These are phyloP conservation scores for Glycine latifolia DNA, from an alignment of 306 rosid genomes.

Conservation along the genomic window DNA sequence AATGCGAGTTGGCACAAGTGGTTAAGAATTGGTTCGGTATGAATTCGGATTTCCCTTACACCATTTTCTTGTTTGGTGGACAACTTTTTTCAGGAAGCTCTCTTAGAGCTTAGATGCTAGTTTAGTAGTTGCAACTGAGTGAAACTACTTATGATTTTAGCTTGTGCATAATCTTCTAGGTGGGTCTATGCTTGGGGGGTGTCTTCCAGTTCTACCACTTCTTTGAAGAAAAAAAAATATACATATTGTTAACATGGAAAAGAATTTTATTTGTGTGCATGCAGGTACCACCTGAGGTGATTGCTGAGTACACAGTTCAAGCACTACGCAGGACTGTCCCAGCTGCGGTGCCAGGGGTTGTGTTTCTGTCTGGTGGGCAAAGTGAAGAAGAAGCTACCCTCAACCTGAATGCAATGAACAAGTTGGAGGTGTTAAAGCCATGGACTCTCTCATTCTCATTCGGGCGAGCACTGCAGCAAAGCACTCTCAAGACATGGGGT, in stretches of 20 bases:
- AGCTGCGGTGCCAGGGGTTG: slow-evolving; percentile 83
- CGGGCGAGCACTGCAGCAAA: slow-evolving; percentile 87
- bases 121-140: no score
- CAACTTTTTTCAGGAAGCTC: no score
- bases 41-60: no score
- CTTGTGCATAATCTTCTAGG: no score
- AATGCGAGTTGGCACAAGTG: no score
- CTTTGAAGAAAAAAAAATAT: no score
- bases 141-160: no score
- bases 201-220: no score
- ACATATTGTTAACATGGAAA: neutral
- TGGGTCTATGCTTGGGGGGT: no score
- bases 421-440: slow-evolving; percentile 75
- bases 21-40: no score
- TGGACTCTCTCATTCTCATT: slow-evolving; percentile 96
- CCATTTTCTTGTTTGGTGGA: no score
- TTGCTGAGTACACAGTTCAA: slow-evolving; percentile 78
- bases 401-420: slow-evolving; percentile 84
- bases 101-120: no score
- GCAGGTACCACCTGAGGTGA: slow-evolving; percentile 76
- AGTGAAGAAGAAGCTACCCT: slow-evolving; percentile 90
- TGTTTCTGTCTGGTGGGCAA: slow-evolving; percentile 92
- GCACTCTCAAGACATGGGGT: slow-evolving; percentile 88
- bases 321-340: slow-evolving; percentile 88
- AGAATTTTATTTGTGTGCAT: slow-evolving; percentile 1